phyloP scores from a whole-genome alignment of 1,284 basidiomycete genomes.

The Leucocoprinus gongylophorus region DNA sequence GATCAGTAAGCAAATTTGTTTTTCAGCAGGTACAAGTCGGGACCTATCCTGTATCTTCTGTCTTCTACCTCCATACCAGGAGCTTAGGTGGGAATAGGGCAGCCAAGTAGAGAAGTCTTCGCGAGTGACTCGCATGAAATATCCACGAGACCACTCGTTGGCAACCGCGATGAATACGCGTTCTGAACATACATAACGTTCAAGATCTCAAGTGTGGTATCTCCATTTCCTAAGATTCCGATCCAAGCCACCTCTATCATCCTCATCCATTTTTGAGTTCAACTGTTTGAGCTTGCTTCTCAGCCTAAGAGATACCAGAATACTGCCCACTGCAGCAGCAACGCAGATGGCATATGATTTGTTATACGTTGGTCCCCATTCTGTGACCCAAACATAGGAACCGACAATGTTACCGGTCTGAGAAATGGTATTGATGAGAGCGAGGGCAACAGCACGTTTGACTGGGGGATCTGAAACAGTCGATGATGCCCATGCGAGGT shows the following conservation, averaged over 20 bases:
- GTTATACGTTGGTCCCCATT: constrained; percentile 35
- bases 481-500: constrained; percentile 67
- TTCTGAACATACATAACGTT: neutral
- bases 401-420: constrained; percentile 70
- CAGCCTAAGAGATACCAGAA: constrained; percentile 51
- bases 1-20: no score
- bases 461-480: constrained; percentile 60
- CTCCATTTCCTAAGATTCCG: constrained; percentile 27
- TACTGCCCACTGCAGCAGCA: constrained; percentile 17
- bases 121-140: no score
- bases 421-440: constrained; percentile 67
- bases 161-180: no score
- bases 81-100: no score
- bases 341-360: constrained; percentile 35
- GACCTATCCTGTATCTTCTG: no score
- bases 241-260: constrained; percentile 26
- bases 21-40: no score
- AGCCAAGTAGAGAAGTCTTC: no score
- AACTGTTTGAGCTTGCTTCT: constrained; percentile 41
- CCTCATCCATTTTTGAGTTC: constrained; percentile 41
- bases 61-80: no score
- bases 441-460: constrained; percentile 73
- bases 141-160: no score
- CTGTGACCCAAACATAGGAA: constrained; percentile 49
- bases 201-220: constrained; percentile 26